Percentiles rank a stretch among this genome's conserved stretches.
phyloP scores from a whole-genome alignment of 139 green algal genomes.

The Zygnema cylindricum region DNA sequence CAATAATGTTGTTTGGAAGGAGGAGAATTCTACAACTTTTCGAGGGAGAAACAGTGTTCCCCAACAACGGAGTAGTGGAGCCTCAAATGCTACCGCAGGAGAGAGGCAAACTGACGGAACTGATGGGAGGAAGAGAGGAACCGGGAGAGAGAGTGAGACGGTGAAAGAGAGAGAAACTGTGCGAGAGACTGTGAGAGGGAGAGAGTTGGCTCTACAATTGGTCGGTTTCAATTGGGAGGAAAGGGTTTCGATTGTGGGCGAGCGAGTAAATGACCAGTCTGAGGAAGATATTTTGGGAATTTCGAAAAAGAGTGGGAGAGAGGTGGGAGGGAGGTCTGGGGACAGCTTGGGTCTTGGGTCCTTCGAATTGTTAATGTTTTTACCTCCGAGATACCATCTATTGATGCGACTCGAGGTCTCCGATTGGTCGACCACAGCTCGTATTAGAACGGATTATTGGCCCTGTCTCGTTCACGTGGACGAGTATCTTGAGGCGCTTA shows the following conservation, averaged over 20 bases:
- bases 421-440: conserved; percentile 22
- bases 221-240: no score
- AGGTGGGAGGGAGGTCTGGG: neutral
- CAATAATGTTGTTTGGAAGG: neutral
- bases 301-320: no score
- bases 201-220: no score
- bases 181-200: neutral
- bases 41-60: neutral
- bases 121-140: neutral
- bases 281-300: neutral
- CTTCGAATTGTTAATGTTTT: conserved; percentile 46
- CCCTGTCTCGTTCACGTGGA: conserved; percentile 49
- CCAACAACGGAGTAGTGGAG: neutral
- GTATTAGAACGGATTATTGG: conserved; percentile 50
- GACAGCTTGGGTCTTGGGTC: conserved; percentile 14
- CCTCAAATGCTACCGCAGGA: neutral
- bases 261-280: neutral
- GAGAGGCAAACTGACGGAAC: neutral
- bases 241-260: neutral
- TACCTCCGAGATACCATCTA: conserved; percentile 43
- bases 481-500: conserved; percentile 22
- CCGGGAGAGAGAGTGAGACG: neutral
- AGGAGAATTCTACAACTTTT: neutral
- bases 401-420: conserved; percentile 39
- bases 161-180: neutral